Evolutionary conservation across 2,329 filamentous ascomycete genomes (phyloP).

Genomic region (Penicillium sp.): DNA sequence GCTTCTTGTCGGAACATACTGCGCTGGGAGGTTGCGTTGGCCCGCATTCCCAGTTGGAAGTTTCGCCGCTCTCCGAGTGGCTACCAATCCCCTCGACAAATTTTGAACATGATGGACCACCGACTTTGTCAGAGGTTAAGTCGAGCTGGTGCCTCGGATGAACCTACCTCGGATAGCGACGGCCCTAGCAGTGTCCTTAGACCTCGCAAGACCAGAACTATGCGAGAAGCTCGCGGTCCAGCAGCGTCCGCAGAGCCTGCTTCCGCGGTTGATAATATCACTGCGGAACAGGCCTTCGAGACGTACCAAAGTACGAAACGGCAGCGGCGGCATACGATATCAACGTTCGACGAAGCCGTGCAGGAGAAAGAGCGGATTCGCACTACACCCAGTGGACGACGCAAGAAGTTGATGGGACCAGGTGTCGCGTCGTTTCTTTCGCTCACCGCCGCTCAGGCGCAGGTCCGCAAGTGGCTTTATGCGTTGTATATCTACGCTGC

Average conservation of each 20-base stretch:
- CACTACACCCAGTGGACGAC: conserved; percentile 61
- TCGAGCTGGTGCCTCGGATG: conserved; percentile 36
- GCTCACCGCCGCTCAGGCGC: conserved; percentile 75
- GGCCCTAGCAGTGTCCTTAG: conserved; percentile 31
- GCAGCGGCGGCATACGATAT: conserved; percentile 52
- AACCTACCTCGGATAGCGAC: conserved; percentile 40
- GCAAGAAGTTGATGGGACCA: conserved; percentile 62
- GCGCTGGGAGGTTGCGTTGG: conserved; percentile 78
- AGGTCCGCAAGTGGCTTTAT: conserved; percentile 76
- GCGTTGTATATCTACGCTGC: conserved; percentile 72
- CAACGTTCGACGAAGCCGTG: conserved; percentile 41
- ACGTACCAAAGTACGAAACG: conserved; percentile 15
- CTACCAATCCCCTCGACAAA: conserved; percentile 36
- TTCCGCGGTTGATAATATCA: conserved; percentile 25
- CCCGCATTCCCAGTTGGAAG: conserved; percentile 86
- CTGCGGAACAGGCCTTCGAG: conserved; percentile 25
- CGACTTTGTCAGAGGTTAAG: conserved; percentile 52
- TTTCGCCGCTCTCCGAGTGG: conserved; percentile 59
- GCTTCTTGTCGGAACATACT: conserved; percentile 71
- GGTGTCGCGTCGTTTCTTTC: conserved; percentile 71
- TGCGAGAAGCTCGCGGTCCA: conserved; percentile 20
- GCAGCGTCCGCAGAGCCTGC: conserved; percentile 14
- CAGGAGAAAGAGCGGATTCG: conserved; percentile 29
- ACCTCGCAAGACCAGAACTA: conserved; percentile 35
- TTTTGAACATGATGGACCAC: conserved; percentile 44